Conservation (phyloP, 371 early-diverging fungal genomes). For the Mortierella sp. region DNA sequence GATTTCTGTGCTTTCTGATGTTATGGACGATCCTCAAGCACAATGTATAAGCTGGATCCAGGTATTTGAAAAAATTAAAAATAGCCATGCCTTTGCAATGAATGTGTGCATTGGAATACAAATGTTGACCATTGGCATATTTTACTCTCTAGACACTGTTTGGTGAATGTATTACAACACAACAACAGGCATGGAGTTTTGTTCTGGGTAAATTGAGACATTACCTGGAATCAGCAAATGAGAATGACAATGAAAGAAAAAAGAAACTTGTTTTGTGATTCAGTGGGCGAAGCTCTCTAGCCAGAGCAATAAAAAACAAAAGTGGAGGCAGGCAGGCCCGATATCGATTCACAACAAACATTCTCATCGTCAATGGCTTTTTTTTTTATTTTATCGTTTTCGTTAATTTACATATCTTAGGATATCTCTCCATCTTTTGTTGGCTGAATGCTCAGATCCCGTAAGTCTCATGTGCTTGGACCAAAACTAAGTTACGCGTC, state of each 20-base stretch:
- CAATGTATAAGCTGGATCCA: slow-evolving; percentile 54
- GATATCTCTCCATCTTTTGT: slow-evolving; percentile 75
- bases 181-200: slow-evolving; percentile 59
- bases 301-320: not conserved
- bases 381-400: not conserved
- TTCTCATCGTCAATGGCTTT: not conserved
- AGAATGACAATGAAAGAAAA: not conserved
- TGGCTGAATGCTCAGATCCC: slow-evolving; percentile 88
- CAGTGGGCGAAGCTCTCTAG: not conserved
- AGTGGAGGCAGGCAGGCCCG: no score
- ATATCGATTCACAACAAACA: not conserved
- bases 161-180: slow-evolving; percentile 65
- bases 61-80: slow-evolving; percentile 14
- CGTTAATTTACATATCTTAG: slow-evolving; percentile 44
- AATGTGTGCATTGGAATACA: not conserved
- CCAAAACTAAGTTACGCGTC: not conserved
- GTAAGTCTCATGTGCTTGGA: slow-evolving; percentile 59
- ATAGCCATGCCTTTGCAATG: not conserved
- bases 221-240: not conserved
- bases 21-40: slow-evolving; percentile 37
- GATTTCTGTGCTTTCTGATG: slow-evolving; percentile 10
- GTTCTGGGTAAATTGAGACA: slow-evolving; percentile 50
- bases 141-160: slow-evolving; percentile 58
- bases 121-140: not conserved
- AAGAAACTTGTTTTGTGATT: not conserved